Evolutionary conservation across 306 rosid genomes (phyloP).

Genomic region (Pyrus communis): DNA sequence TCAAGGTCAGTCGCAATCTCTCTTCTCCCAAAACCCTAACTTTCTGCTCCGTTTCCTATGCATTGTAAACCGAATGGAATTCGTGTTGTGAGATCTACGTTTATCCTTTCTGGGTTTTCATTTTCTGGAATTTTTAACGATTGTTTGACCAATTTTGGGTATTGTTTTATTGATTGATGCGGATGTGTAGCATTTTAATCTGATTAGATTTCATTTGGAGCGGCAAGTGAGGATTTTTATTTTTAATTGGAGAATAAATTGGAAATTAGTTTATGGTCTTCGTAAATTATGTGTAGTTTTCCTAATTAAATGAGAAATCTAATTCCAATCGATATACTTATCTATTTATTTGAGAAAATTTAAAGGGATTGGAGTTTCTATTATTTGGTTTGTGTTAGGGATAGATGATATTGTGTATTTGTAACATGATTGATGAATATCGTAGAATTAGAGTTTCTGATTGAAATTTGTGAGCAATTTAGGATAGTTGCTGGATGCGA

Average conservation of each 20-base stretch:
- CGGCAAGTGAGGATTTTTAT: not conserved
- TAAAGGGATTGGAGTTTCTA: not conserved
- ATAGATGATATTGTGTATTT: not conserved
- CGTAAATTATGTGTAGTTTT: not conserved
- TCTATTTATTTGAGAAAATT: not conserved
- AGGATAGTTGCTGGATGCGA: not conserved
- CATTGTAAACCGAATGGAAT: not conserved
- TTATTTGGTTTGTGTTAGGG: not conserved
- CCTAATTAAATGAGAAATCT: not conserved
- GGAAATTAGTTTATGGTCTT: conserved; percentile 11
- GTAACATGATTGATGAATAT: not conserved
- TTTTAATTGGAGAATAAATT: not conserved
- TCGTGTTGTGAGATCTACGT: conserved; percentile 11
- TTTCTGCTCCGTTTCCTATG: not conserved
- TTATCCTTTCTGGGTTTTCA: not conserved
- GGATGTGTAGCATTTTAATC: not conserved
- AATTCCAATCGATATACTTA: not conserved
- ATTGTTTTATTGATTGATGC: not conserved
- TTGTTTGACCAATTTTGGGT: not conserved
- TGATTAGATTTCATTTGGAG: not conserved
- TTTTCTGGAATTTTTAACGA: not conserved
- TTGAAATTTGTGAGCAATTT: not conserved
- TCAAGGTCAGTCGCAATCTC: conserved; percentile 48
- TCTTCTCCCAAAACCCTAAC: not conserved
- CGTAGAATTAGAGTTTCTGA: not conserved